Conservation (phyloP, 805 yeast species). For the Isabelozyma heimii region DNA sequence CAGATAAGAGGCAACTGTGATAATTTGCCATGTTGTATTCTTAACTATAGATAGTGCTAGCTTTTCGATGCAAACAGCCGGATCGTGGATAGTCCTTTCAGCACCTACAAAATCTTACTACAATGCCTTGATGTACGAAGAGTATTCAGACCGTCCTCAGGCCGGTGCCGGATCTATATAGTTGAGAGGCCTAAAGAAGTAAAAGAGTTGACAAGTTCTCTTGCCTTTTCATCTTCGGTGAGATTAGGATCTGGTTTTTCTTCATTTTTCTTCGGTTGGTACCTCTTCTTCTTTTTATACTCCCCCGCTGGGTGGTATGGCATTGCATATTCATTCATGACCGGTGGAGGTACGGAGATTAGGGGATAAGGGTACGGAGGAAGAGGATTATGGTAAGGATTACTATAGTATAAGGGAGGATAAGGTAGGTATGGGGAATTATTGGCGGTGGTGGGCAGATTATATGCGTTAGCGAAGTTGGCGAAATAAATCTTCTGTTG, state of each 20-base stretch:
- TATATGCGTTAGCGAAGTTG: neutral
- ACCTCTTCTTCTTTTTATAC: neutral
- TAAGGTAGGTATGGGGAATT: slow-evolving; percentile 2
- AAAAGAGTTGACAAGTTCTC: slow-evolving; percentile 26
- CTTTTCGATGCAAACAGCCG: no score
- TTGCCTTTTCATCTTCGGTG: slow-evolving; percentile 26
- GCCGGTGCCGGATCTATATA: neutral
- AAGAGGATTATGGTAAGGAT: neutral
- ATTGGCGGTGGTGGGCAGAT: neutral
- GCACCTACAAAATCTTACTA: no score
- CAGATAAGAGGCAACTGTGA: no score
- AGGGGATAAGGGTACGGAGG: neutral
- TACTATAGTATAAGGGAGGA: slow-evolving; percentile 8
- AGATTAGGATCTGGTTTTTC: slow-evolving; percentile 3
- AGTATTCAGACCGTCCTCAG: no score
- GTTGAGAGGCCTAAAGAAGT: slow-evolving; percentile 3
- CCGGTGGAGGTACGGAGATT: neutral
- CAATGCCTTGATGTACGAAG: no score
- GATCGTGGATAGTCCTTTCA: no score
- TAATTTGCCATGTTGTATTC: no score
- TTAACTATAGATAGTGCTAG: no score
- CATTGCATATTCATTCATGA: neutral
- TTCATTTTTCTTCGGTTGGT: slow-evolving; percentile 1
- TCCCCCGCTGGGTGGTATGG: neutral
- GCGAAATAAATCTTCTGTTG: slow-evolving; percentile 18